Evolutionary conservation across 1,139 yeast genomes (phyloP).

Genomic region (Suhomyces chickasaworum): DNA sequence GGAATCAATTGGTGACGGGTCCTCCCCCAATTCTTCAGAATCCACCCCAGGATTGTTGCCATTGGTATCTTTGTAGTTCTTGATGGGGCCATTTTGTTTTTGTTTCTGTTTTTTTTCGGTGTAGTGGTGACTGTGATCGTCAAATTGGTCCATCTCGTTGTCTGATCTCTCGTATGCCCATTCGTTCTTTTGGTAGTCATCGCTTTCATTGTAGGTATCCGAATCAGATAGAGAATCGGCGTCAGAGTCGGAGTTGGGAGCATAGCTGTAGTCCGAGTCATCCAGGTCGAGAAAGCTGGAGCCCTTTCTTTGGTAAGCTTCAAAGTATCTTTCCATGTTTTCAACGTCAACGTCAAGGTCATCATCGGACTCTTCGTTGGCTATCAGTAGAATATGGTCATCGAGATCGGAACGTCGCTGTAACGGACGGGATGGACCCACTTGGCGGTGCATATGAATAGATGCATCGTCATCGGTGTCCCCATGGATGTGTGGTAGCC

Average conservation of each 20-base stretch:
- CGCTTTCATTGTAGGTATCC: slow-evolving; percentile 14
- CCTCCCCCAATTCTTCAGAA: no score
- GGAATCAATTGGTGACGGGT: neutral
- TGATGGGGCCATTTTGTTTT: no score
- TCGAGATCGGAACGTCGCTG: slow-evolving; percentile 18
- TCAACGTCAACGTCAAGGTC: slow-evolving; percentile 11
- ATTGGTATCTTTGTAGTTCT: no score
- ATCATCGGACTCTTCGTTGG: slow-evolving; percentile 11
- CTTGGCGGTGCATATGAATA: slow-evolving; percentile 39
- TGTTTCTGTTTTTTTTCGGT: no score
- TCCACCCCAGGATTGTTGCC: no score
- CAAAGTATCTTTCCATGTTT: slow-evolving; percentile 17
- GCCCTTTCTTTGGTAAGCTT: slow-evolving; percentile 12
- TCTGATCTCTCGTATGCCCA: neutral
- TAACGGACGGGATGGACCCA: slow-evolving; percentile 45
- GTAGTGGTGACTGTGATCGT: neutral
- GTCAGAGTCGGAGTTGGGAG: slow-evolving; percentile 9
- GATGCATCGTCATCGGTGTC: slow-evolving; percentile 51
- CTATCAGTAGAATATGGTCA: slow-evolving; percentile 18
- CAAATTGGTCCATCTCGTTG: neutral
- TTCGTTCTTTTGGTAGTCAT: slow-evolving; percentile 9
- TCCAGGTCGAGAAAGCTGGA: slow-evolving; percentile 6
- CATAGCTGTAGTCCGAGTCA: slow-evolving; percentile 5
- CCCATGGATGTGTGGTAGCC: slow-evolving; percentile 40
- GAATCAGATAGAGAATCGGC: slow-evolving; percentile 18